Evolutionary conservation across 306 rosid species (phyloP).

Genomic region (Rosa multiflora): DNA sequence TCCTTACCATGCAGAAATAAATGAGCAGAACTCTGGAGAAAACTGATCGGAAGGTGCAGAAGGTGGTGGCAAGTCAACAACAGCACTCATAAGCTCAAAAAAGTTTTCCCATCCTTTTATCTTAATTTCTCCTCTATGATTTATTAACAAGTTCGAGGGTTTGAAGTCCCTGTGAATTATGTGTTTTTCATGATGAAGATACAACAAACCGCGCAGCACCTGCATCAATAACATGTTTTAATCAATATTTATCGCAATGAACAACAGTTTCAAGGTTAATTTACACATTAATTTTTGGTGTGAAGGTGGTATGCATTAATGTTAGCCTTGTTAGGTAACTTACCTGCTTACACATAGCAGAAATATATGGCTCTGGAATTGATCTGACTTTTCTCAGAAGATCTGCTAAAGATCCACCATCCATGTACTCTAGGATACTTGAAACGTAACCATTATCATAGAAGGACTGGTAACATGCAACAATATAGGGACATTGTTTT

Average conservation of each 20-base stretch:
- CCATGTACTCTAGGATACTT: slow-evolving; percentile 98
- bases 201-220: slow-evolving; percentile 85
- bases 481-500: slow-evolving; percentile 87
- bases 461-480: slow-evolving; percentile 83
- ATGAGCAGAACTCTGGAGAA: slow-evolving; percentile 79
- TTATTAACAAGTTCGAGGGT: slow-evolving; percentile 87
- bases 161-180: slow-evolving; percentile 95
- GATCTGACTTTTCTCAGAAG: slow-evolving; percentile 77
- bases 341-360: slow-evolving; percentile 81
- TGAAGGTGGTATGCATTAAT: not conserved
- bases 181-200: slow-evolving; percentile 92
- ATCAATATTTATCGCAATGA: slow-evolving; percentile 21
- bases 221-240: slow-evolving; percentile 33
- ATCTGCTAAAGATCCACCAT: slow-evolving; percentile 96
- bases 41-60: slow-evolving; percentile 79
- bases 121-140: slow-evolving; percentile 94
- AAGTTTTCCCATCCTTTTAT: slow-evolving; percentile 77
- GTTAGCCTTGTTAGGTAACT: slow-evolving; percentile 12
- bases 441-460: slow-evolving; percentile 82
- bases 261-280: not conserved
- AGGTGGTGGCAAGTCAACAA: slow-evolving; percentile 83
- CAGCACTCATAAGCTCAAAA: slow-evolving; percentile 86
- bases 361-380: slow-evolving; percentile 76
- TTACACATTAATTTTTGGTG: not conserved
- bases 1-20: slow-evolving; percentile 89